Conservation (phyloP, 2,329 filamentous ascomycete genomes). For the Fusarium oxysporum region DNA sequence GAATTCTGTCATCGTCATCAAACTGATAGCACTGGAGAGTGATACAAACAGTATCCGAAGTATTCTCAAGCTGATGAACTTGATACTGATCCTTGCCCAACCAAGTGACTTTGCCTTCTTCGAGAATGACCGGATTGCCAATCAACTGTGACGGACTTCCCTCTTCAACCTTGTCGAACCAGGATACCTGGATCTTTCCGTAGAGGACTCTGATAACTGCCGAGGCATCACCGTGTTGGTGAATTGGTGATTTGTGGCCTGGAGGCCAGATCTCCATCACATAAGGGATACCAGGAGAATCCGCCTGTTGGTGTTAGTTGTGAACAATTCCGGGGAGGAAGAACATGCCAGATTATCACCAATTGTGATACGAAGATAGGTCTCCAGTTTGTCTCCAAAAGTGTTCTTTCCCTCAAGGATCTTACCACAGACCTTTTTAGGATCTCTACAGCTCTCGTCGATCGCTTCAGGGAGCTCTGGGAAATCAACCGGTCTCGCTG, state of each 20-base stretch:
- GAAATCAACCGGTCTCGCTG: not conserved
- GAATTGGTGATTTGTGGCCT: not conserved
- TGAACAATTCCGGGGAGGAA: fast-evolving
- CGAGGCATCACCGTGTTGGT: not conserved
- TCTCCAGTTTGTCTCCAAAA: not conserved
- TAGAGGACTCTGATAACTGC: not conserved
- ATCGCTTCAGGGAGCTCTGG: not conserved
- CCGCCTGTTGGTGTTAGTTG: not conserved
- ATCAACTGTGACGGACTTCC: not conserved
- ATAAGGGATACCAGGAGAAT: not conserved
- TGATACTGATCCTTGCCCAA: not conserved
- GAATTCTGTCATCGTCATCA: fast-evolving
- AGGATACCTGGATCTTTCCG: not conserved
- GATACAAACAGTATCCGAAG: not conserved
- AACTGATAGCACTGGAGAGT: not conserved
- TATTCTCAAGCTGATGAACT: not conserved
- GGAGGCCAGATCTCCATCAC: not conserved
- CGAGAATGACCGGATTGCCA: not conserved
- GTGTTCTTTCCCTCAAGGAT: fast-evolving
- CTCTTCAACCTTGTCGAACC: not conserved
- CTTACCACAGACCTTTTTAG: fast-evolving
- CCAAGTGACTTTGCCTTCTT: not conserved
- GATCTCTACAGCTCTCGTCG: not conserved
- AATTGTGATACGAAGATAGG: not conserved
- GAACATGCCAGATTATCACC: not conserved